phyloP scores from a whole-genome alignment of 2,329 filamentous ascomycete species.

The Bipolaris victoriae region DNA sequence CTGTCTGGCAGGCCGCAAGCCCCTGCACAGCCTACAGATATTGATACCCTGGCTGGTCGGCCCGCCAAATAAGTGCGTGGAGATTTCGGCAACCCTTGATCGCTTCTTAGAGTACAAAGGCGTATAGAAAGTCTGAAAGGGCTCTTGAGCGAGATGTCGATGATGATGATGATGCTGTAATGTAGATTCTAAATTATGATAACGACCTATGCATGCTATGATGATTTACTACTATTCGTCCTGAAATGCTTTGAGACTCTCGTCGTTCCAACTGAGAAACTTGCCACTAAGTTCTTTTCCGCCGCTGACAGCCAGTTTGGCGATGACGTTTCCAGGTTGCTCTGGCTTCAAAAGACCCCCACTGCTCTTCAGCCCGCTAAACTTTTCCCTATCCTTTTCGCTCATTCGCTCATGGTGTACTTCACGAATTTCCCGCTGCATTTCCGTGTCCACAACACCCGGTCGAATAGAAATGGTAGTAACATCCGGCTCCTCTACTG shows the following conservation, averaged over 20 bases:
- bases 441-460: slow-evolving; percentile 84
- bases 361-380: slow-evolving; percentile 70
- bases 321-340: slow-evolving; percentile 85
- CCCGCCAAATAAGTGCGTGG: slow-evolving; percentile 13
- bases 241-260: slow-evolving; percentile 29
- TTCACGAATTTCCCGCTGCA: slow-evolving; percentile 84
- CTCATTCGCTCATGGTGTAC: slow-evolving; percentile 69
- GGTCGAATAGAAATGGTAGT: slow-evolving; percentile 75
- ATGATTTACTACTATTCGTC: slow-evolving; percentile 4
- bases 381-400: slow-evolving; percentile 64
- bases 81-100: neutral
- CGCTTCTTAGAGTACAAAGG: neutral
- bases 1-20: slow-evolving; percentile 65
- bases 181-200: slow-evolving; percentile 12
- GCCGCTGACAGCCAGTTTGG: slow-evolving; percentile 70
- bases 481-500: slow-evolving; percentile 77
- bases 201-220: slow-evolving; percentile 4
- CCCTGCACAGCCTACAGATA: slow-evolving; percentile 21
- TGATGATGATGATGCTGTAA: slow-evolving; percentile 7
- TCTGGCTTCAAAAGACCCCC: slow-evolving; percentile 80
- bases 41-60: slow-evolving; percentile 32
- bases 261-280: slow-evolving; percentile 63
- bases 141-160: slow-evolving; percentile 1
- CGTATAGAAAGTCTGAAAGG: neutral
- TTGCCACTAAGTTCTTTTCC: slow-evolving; percentile 74